phyloP scores from a whole-genome alignment of 2,329 filamentous ascomycete genomes.

The Alternaria incomplexa region DNA sequence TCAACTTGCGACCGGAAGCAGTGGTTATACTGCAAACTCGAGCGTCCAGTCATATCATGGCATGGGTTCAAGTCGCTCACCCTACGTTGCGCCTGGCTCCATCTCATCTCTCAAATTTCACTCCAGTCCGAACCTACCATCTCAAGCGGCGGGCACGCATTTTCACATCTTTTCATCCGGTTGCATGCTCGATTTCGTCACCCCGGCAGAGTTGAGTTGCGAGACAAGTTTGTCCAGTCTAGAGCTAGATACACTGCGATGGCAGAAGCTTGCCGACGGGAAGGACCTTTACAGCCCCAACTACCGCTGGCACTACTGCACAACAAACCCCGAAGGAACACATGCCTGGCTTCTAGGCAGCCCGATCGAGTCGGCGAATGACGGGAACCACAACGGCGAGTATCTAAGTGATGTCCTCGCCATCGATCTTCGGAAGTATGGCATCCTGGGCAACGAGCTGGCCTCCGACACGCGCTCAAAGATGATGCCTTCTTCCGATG shows the following conservation, averaged over 20 bases:
- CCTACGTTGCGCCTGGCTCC: conserved; percentile 72
- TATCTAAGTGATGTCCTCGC: conserved; percentile 94
- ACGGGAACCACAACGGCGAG: conserved; percentile 78
- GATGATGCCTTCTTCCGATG: conserved; percentile 57
- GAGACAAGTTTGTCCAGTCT: conserved; percentile 91
- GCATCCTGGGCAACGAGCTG: conserved; percentile 82
- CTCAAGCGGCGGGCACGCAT: conserved; percentile 88
- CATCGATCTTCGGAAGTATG: conserved; percentile 89
- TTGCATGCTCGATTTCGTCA: conserved; percentile 91
- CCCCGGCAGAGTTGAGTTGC: conserved; percentile 85
- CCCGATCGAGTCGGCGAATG: conserved; percentile 71
- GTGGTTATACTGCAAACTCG: conserved; percentile 75
- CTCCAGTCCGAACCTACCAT: conserved; percentile 82
- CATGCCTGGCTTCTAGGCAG: conserved; percentile 98
- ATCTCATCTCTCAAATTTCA: conserved; percentile 92
- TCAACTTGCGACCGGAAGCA: conserved; percentile 48
- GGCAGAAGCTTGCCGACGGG: conserved; percentile 94
- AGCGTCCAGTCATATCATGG: conserved; percentile 63
- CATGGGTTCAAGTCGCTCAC: conserved; percentile 52
- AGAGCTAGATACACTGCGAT: conserved; percentile 84
- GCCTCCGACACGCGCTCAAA: conserved; percentile 52
- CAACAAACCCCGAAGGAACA: conserved; percentile 91
- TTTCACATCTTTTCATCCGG: conserved; percentile 96
- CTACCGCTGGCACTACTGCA: conserved; percentile 99
- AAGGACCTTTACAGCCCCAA: conserved; percentile 89